Evolutionary conservation across 2,329 filamentous ascomycete genomes (phyloP), one percentile per base, ranked within the genome.

Genomic region (Rutstroemia sp.): DNA sequence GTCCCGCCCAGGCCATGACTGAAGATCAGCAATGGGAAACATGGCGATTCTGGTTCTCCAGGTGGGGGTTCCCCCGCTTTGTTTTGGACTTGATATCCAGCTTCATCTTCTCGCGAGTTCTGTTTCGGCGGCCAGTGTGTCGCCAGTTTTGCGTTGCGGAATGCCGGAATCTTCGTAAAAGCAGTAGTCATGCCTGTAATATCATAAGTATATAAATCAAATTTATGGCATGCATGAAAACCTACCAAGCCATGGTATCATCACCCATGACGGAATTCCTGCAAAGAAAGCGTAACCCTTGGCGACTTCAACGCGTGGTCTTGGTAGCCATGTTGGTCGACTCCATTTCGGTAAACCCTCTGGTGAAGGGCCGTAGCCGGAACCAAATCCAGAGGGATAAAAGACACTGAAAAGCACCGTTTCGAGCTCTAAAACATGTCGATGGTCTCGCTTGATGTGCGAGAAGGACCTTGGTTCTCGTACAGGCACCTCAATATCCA

Each of bases 331-430:
- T 6, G 82, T 79, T 52, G 81, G 77, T 5, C 83, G 75, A 18
- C 75, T 78, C 62, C 76, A 77, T 41, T 73, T 72, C 56, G 72
- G 72, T 30, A 69, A 64, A 1, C 75, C 71, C 23, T 71, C 71
- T 9, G 72, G 71, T 14, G 70, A 68, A 21, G 69, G 18, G 1
- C 74, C 71, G 18, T 67, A 62, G 5, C 72, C 70, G 16, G 67
- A 69, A 7, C 72, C 74, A 55, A 78, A 65, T 18, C 77, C 75
- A 46, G 79, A 77, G 2, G 83, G 84, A 66, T 87, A 87, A 68
- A 82, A 87, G n/a, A 87, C 69, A 0, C 79, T 79, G 69, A 87
- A 79, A 4, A 87, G 73, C 8, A 86, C 80, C 0, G 83, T 86
- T 51, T 82, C 75, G 14, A 81, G 69, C 53, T 79, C 71, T 14